These are phyloP conservation scores for Pichia terricola DNA, from an alignment of 1,139 yeast genomes.

Conservation along the genomic window DNA sequence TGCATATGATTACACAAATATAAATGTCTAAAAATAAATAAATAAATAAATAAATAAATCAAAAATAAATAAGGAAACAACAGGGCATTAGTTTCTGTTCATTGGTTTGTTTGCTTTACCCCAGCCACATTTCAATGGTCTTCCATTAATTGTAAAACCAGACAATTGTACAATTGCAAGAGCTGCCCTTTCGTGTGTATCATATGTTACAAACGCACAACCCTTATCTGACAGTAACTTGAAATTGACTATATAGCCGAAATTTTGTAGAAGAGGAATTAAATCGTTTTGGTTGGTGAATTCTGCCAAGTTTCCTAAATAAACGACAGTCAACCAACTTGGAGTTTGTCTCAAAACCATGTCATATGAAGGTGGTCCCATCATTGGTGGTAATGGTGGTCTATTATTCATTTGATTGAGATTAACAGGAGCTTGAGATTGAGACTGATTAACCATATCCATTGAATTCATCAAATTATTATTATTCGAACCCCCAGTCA, in stretches of 20 bases:
- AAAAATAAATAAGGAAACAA: background rate
- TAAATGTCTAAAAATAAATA: too few species aligned
- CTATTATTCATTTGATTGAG: conserved; percentile 4
- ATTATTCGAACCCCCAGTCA: background rate
- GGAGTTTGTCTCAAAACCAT: conserved; percentile 70
- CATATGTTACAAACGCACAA: conserved; percentile 80
- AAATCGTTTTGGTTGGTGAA: conserved; percentile 65
- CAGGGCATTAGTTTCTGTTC: background rate
- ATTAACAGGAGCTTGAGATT: background rate
- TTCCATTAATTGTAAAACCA: conserved; percentile 68
- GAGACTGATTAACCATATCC: background rate
- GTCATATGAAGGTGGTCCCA: conserved; percentile 37
- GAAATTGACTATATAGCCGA: conserved; percentile 76
- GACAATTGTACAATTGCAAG: conserved; percentile 74
- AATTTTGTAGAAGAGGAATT: conserved; percentile 66
- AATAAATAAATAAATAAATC: background rate
- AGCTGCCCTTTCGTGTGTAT: conserved; percentile 82
- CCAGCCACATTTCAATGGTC: conserved; percentile 83
- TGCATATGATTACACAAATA: too few species aligned
- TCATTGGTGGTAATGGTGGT: conserved; percentile 14
- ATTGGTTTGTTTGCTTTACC: conserved; percentile 35
- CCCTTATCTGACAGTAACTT: conserved; percentile 75
- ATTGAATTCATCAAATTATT: conserved; percentile 8
- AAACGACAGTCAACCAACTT: conserved; percentile 80
- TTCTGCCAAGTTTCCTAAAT: conserved; percentile 77